These are phyloP conservation scores for Helichrysum umbraculigerum DNA, from an alignment of 129 eudicot genomes.

Conservation along the genomic window DNA sequence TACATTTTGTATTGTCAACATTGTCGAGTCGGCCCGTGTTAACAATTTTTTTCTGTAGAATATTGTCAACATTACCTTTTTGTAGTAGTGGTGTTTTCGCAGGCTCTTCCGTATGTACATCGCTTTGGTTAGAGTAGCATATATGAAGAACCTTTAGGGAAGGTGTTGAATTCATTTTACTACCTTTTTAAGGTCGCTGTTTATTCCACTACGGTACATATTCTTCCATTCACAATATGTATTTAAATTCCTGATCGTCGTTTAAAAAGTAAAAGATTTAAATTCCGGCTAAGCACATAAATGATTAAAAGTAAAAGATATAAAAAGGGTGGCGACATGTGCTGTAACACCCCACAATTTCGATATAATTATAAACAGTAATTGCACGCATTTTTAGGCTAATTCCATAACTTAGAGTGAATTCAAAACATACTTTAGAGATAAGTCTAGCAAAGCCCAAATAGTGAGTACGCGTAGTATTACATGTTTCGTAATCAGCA, in stretches of 20 bases:
- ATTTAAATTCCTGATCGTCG: background rate
- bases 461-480: too few relatives aligned
- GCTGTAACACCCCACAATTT: too few relatives aligned
- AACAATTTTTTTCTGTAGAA: background rate
- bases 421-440: too few relatives aligned
- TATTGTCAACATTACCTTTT: background rate
- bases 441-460: too few relatives aligned
- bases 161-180: slow-evolving; percentile 94
- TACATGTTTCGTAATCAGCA: too few relatives aligned
- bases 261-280: too few relatives aligned
- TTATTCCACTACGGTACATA: slow-evolving; percentile 2
- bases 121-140: slow-evolving; percentile 71
- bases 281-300: too few relatives aligned
- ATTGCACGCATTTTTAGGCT: too few relatives aligned
- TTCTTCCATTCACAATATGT: background rate
- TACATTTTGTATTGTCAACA: slow-evolving; percentile 59
- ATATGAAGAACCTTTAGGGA: slow-evolving; percentile 84
- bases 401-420: too few relatives aligned
- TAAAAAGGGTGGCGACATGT: too few relatives aligned
- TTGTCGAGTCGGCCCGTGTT: slow-evolving; percentile 25
- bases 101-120: slow-evolving; percentile 92
- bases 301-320: too few relatives aligned
- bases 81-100: slow-evolving; percentile 23
- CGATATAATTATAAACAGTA: too few relatives aligned
- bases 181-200: slow-evolving; percentile 69